Evolutionary conservation across 768 basidiomycete genomes (phyloP).

Genomic region (Pisolithus tinctorius): DNA sequence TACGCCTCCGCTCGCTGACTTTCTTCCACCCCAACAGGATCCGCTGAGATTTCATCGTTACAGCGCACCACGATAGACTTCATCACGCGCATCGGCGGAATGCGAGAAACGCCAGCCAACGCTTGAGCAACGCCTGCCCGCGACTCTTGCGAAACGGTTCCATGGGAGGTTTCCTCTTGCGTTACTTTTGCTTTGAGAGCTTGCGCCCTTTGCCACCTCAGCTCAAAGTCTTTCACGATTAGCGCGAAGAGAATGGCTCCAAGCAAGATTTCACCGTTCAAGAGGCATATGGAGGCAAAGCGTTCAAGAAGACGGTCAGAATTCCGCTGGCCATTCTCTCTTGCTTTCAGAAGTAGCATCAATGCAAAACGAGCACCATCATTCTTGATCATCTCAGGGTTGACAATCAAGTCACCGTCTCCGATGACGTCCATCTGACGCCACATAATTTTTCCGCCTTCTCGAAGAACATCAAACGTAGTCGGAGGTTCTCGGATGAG

Average conservation of each 20-base stretch:
- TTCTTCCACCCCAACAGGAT: conserved; percentile 13
- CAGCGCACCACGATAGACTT: conserved; percentile 25
- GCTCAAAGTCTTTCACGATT: conserved; percentile 58
- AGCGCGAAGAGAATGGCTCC: conserved; percentile 64
- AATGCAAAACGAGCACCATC: conserved; percentile 44
- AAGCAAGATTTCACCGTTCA: conserved; percentile 77
- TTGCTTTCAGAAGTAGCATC: conserved; percentile 44
- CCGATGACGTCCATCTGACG: conserved; percentile 9
- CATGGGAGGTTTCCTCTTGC: conserved; percentile 12
- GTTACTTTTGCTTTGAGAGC: conserved; percentile 17
- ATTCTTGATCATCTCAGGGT: conserved; percentile 30
- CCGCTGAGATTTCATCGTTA: conserved; percentile 25
- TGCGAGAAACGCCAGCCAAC: conserved; percentile 1
- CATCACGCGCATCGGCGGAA: conserved; percentile 26
- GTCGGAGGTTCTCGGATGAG: conserved; percentile 19
- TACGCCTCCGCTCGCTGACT: conserved; percentile 31
- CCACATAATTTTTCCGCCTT: conserved; percentile 13
- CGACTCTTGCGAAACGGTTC: conserved; percentile 9
- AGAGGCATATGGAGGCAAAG: conserved; percentile 55
- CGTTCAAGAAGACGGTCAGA: conserved; percentile 55
- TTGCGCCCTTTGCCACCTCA: conserved; percentile 25
- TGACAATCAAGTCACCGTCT: conserved; percentile 22
- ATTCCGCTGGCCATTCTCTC: conserved; percentile 47
- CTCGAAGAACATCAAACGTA: conserved; percentile 12
- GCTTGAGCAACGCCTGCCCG: conserved; percentile 16